Evolutionary conservation across 2,329 filamentous ascomycete genomes (phyloP).

Genomic region (Hymenoscyphus scutula): DNA sequence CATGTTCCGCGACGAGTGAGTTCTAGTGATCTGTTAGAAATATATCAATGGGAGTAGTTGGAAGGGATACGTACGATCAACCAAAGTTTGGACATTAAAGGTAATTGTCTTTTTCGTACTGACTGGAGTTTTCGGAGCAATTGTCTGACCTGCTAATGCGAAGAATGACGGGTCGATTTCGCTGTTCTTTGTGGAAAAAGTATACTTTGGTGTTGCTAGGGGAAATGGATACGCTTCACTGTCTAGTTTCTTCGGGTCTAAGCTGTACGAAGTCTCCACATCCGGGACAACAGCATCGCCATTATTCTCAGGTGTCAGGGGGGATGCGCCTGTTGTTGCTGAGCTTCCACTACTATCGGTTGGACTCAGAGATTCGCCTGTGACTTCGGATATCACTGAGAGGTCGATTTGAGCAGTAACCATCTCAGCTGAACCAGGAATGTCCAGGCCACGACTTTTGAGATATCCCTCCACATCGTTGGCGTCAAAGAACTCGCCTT

Average conservation of each 20-base stretch:
- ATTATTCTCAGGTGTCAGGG: constrained; percentile 27
- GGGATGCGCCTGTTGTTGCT: constrained; percentile 17
- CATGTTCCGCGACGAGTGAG: constrained; percentile 31
- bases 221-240: constrained; percentile 26
- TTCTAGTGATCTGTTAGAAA: constrained; percentile 25
- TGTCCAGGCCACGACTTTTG: constrained; percentile 57
- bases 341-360: constrained; percentile 19
- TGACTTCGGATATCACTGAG: constrained; percentile 17
- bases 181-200: constrained; percentile 8
- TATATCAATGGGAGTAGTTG: not conserved
- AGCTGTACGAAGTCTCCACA: constrained; percentile 5
- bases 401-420: constrained; percentile 56
- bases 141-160: constrained; percentile 12
- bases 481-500: constrained; percentile 74
- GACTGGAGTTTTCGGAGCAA: constrained; percentile 1
- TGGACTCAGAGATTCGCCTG: constrained; percentile 14
- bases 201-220: constrained; percentile 16
- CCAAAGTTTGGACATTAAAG: constrained; percentile 34
- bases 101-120: constrained; percentile 27
- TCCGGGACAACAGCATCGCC: constrained; percentile 6
- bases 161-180: constrained; percentile 27
- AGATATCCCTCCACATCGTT: constrained; percentile 77
- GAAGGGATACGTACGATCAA: constrained; percentile 33
- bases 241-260: constrained; percentile 18
- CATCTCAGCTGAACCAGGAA: constrained; percentile 60